These are phyloP conservation scores for Talaromyces liani DNA, from an alignment of 495 filamentous ascomycete genomes.

Conservation along the genomic window DNA sequence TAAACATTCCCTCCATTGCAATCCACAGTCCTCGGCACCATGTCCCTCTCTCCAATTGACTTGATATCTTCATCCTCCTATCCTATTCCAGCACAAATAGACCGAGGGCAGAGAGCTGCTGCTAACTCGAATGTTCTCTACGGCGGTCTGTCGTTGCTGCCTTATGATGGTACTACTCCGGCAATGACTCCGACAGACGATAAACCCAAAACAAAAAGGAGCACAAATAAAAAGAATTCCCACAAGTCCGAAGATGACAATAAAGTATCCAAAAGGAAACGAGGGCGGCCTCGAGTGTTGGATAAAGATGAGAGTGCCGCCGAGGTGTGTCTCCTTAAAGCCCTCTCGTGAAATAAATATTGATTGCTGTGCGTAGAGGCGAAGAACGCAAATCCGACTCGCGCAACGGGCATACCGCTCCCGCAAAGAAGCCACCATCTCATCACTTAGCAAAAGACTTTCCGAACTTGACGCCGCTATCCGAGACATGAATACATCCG, in stretches of 20 bases:
- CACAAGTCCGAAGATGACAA: neutral
- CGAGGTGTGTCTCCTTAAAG: slow-evolving; percentile 18
- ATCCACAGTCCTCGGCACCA: neutral
- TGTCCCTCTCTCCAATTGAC: neutral
- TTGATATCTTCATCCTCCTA: slow-evolving; percentile 18
- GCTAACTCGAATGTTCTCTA: neutral
- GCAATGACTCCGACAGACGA: neutral
- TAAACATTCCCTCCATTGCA: neutral
- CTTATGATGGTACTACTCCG: neutral
- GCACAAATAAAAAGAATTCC: neutral
- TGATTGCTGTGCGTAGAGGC: slow-evolving; percentile 43
- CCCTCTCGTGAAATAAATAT: too few species aligned
- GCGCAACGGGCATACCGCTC: slow-evolving; percentile 80
- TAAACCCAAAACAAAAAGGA: neutral
- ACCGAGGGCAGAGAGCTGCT: neutral
- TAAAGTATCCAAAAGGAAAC: slow-evolving; percentile 8
- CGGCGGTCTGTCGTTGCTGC: neutral
- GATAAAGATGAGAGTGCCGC: slow-evolving; percentile 54
- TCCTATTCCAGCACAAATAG: slow-evolving; percentile 12
- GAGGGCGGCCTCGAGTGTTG: slow-evolving; percentile 65
- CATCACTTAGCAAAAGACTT: slow-evolving; percentile 61
- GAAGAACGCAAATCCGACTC: slow-evolving; percentile 79
- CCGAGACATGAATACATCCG: slow-evolving; percentile 66
- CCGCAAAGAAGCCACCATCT: slow-evolving; percentile 74
- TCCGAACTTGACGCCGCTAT: slow-evolving; percentile 56